Evolutionary conservation across 108 stramenopile genomes (phyloP).

Genomic region (Conticribra guillardii): DNA sequence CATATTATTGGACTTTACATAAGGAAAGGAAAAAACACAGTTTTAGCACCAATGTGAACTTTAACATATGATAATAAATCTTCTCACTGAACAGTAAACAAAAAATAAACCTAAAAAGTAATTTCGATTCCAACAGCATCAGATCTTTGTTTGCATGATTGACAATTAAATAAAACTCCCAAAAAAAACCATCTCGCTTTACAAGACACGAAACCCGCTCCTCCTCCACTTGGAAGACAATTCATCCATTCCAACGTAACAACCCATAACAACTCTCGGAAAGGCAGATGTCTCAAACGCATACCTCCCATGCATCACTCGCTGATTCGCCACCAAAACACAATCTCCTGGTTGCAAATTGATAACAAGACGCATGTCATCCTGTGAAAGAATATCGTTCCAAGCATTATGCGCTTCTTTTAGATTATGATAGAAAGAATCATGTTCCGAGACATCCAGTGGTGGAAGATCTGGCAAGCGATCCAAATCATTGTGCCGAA

Average conservation of each 20-base stretch:
- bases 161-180: too few relatives aligned
- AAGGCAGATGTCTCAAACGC: slow-evolving; percentile 50
- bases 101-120: too few relatives aligned
- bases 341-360: slow-evolving; percentile 76
- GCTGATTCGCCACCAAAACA: slow-evolving; percentile 83
- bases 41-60: too few relatives aligned
- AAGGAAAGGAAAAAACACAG: too few relatives aligned
- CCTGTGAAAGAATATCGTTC: slow-evolving; percentile 67
- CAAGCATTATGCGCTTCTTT: slow-evolving; percentile 65
- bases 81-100: too few relatives aligned
- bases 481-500: slow-evolving; percentile 89
- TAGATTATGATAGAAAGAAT: slow-evolving; percentile 59
- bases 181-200: too few relatives aligned
- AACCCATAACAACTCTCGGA: slow-evolving; percentile 79
- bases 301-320: slow-evolving; percentile 78
- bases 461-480: slow-evolving; percentile 83
- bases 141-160: too few relatives aligned
- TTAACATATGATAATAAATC: too few relatives aligned
- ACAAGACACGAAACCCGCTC: slow-evolving; percentile 28
- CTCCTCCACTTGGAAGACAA: slow-evolving; percentile 43
- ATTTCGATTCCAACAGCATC: too few relatives aligned
- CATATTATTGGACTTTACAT: too few relatives aligned
- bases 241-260: slow-evolving; percentile 69
- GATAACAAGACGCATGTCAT: slow-evolving; percentile 76
- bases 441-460: slow-evolving; percentile 45